Conservation (phyloP, 257 asterid genomes). For the Ligustrum vulgare region DNA sequence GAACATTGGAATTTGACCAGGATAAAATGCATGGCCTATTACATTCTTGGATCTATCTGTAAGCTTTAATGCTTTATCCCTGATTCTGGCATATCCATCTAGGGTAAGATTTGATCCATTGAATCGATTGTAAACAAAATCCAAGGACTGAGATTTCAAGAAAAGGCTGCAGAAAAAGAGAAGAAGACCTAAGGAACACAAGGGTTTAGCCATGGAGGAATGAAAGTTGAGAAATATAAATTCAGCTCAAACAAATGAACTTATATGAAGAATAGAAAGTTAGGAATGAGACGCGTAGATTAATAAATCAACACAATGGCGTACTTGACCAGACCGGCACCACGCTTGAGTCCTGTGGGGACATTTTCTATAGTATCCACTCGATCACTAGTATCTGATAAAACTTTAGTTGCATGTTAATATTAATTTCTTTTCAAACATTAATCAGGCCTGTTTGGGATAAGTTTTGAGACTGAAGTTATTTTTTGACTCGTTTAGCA, state of each 20-base stretch:
- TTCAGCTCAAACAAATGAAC: not conserved
- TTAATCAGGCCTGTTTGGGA: no score
- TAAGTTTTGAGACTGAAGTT: no score
- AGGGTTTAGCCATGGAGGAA: conserved; percentile 25
- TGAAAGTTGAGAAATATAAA: not conserved
- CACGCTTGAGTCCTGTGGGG: not conserved
- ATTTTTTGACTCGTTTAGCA: no score
- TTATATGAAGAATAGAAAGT: not conserved
- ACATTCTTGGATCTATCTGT: conserved; percentile 38
- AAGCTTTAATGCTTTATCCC: conserved; percentile 53
- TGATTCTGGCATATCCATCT: conserved; percentile 29
- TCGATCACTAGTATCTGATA: not conserved
- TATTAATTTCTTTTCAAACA: no score
- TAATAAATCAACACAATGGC: not conserved
- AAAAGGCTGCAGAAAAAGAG: conserved; percentile 18
- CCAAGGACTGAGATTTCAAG: conserved; percentile 26
- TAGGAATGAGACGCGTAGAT: not conserved
- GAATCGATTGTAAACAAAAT: conserved; percentile 56
- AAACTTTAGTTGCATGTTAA: no score
- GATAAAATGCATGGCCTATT: conserved; percentile 57
- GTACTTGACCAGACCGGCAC: no score
- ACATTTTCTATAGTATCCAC: not conserved
- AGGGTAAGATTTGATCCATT: conserved; percentile 29
- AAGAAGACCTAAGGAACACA: conserved; percentile 12
- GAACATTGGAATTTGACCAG: conserved; percentile 37